Conservation (phyloP, 345 rosid genomes). For the Camelina hispida region DNA sequence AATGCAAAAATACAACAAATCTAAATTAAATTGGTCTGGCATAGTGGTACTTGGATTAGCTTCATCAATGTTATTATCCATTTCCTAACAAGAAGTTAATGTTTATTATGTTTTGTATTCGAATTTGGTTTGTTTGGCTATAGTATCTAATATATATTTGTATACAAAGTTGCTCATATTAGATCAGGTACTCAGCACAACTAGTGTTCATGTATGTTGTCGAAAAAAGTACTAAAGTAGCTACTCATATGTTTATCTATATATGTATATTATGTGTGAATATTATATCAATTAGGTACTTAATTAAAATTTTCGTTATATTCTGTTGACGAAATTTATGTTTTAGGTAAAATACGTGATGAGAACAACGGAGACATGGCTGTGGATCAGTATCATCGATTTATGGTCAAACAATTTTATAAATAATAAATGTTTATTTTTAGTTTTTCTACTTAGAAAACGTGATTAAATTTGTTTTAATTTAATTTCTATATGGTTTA, state of each 20-base stretch:
- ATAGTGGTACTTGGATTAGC: not conserved
- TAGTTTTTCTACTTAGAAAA: not conserved
- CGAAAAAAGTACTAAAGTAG: not conserved
- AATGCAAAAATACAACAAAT: not conserved
- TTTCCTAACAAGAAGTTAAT: not conserved
- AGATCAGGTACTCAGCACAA: not conserved
- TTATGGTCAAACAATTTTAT: constrained; percentile 28
- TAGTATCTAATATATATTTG: not conserved
- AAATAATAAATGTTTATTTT: not conserved
- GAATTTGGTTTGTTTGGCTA: not conserved
- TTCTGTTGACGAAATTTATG: not conserved
- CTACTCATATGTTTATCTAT: not conserved
- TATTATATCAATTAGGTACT: not conserved
- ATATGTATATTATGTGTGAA: not conserved
- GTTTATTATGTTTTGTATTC: not conserved
- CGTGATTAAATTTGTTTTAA: not conserved
- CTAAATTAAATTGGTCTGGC: not conserved
- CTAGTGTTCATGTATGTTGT: not conserved
- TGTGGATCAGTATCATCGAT: constrained; percentile 44
- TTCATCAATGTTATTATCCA: not conserved
- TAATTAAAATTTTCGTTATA: not conserved
- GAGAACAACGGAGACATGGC: constrained; percentile 46
- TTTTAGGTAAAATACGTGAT: constrained; percentile 43
- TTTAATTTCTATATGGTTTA: not conserved
- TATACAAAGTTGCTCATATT: not conserved